Conservation (phyloP, 2,329 filamentous ascomycete species). For the Plectosphaerella plurivora region DNA sequence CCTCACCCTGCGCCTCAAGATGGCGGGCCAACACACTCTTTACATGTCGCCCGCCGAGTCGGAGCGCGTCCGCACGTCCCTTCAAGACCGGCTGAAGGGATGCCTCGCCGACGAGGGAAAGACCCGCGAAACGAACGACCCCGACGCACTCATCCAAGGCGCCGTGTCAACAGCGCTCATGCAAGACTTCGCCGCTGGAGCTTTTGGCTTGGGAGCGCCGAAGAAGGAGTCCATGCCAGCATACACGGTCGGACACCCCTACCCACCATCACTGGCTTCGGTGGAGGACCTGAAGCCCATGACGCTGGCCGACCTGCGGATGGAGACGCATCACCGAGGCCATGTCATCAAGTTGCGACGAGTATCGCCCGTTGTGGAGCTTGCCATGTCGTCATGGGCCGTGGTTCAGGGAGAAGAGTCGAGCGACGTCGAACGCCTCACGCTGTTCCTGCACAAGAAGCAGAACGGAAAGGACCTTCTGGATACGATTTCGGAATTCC, state of each 20-base stretch:
- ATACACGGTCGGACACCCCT: conserved; percentile 20
- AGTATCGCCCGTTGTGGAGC: conserved; percentile 17
- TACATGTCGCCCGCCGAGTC: conserved; percentile 24
- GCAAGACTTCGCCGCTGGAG: conserved; percentile 22
- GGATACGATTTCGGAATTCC: conserved; percentile 25
- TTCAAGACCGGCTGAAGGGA: conserved; percentile 14
- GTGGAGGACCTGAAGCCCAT: conserved; percentile 18
- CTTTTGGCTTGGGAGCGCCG: neutral
- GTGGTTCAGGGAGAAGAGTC: conserved; percentile 21
- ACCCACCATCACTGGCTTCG: conserved; percentile 16
- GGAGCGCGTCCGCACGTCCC: conserved; percentile 16
- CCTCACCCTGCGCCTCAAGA: conserved; percentile 6
- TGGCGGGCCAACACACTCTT: conserved; percentile 19
- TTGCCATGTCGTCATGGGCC: conserved; percentile 21
- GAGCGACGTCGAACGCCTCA: conserved; percentile 21
- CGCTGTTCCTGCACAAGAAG: conserved; percentile 27
- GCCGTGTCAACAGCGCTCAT: conserved; percentile 18
- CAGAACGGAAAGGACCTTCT: conserved; percentile 24
- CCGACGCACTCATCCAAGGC: conserved; percentile 10
- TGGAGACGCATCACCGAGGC: conserved; percentile 25
- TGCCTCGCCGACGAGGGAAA: conserved; percentile 14
- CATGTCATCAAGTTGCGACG: conserved; percentile 18
- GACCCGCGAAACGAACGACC: conserved; percentile 13
- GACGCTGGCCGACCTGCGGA: conserved; percentile 14
- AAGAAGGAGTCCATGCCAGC: conserved; percentile 18